Evolutionary conservation across 148 eudicot genomes (phyloP), one percentile per base, ranked within the genome.

Genomic region (Silene conica): DNA sequence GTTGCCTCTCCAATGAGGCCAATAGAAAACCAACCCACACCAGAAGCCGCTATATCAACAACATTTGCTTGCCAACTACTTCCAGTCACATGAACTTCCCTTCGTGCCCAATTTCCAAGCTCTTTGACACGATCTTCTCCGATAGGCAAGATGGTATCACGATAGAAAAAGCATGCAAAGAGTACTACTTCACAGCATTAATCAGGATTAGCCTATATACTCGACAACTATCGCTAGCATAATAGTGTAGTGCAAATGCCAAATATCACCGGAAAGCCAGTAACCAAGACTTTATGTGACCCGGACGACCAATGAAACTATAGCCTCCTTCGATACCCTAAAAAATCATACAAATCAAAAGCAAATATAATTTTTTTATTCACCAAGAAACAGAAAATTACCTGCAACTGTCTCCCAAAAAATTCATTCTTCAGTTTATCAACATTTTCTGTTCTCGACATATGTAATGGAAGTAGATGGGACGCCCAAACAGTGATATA

Each of bases 401-500:
- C 98, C 90, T 90, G 96, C 74, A 95, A 82, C 54, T 86, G 93
- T 78, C 54, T 84, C 57, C 99, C 99, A 78, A 95, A 95, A 81
- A 90, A 93, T 63, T 89, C 88, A 67, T 79, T 88, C 79, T 85
- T 54, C 89, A 90, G 82, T 41, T 75, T 82, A 67, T 70, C 75
- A 28, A 84, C 89, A 72, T 86, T 87, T 76, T 92, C 96, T 63
- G 92, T 92, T 83, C 80, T 95, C 28, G 96, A 97, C 99, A 95
- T 95, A 79, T 95, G 97, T 65, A 95, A 80, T 25, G 99, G 97
- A 71, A 95, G 84, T 75, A 83, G 64, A 62, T 85, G 91, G 69
- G 99, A 95, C 62, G 97, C 93, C 96, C 99, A 95, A 13, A 95
- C 92, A 22, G 99, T 92, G 77, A 95, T 76, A 81, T 95, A 95